Conservation (phyloP, 768 basidiomycete species). For the Postia placenta region DNA sequence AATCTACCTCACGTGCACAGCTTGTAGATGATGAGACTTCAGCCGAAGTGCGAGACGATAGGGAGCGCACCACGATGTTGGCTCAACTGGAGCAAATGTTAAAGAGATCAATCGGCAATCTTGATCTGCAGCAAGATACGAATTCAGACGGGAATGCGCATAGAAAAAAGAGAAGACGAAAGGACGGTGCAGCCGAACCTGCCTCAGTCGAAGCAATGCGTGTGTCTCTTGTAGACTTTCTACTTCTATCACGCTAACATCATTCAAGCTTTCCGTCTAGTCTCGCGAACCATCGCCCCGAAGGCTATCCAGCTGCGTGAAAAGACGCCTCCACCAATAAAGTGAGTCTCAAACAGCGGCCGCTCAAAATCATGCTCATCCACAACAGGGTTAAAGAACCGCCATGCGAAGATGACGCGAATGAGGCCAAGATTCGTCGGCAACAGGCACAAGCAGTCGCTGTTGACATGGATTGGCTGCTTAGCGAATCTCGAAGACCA, state of each 20-base stretch:
- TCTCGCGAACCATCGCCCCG: slow-evolving; percentile 15
- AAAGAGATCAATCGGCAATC: slow-evolving; percentile 2
- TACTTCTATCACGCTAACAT: neutral
- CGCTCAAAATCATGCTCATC: neutral
- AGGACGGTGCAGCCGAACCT: neutral
- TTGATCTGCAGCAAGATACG: neutral
- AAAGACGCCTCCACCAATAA: slow-evolving; percentile 13
- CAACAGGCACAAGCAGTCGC: slow-evolving; percentile 21
- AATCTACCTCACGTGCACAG: neutral
- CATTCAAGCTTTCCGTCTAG: slow-evolving; percentile 19
- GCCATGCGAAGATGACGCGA: slow-evolving; percentile 23
- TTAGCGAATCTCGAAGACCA: slow-evolving; percentile 16
- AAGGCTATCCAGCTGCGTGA: slow-evolving; percentile 16
- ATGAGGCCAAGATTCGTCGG: slow-evolving; percentile 20
- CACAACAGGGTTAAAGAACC: slow-evolving; percentile 20
- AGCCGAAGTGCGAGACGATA: neutral
- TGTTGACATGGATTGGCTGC: slow-evolving; percentile 23
- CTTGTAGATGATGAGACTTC: neutral
- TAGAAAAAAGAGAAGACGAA: neutral
- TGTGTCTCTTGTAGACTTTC: neutral
- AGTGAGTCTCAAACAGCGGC: slow-evolving; percentile 7
- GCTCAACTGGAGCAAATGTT: neutral
- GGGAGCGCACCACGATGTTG: neutral
- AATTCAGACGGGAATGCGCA: neutral
- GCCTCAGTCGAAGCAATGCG: neutral